Evolutionary conservation across 768 basidiomycete genomes (phyloP), one percentile per base, ranked within the genome.

Genomic region (Imleria badia): DNA sequence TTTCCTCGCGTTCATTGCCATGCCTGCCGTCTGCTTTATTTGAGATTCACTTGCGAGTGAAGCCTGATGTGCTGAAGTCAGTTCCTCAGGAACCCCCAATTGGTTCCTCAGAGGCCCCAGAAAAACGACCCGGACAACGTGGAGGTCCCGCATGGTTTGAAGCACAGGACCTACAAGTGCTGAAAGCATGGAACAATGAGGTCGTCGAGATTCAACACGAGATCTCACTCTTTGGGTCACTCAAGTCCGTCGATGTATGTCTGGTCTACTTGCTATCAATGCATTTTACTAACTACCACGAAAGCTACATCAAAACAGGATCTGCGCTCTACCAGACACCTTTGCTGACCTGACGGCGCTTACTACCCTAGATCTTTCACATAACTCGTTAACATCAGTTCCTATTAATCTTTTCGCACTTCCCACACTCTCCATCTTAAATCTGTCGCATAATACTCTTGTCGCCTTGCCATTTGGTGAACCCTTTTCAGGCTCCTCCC

Each of bases 111-210:
- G 72, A 76, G 5, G 58, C 66, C 10, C 59, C 70, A 14, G 68
- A 66, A n/a, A 75, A 73, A 52, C 75, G 75, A 40, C 69, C 74
- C 10, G 75, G 73, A 31, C 75, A 77, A 48, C 74, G 72, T 31
- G 73, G 76, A 45, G 60, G 63, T 20, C 83, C 87, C 13, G 77
- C 87, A 1, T 91, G 91, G 89, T 94, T 84, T 61, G 90, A 92
- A 65, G 86, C 86, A 2, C 86, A 88, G 65, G 91, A 94, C 69
- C 72, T 94, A 20, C 80, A 81, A 35, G 74, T 87, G 6, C 72
- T 94, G 40, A 92, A 91, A 65, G 84, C 84, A 15, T 87, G 86
- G 81, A 87, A 84, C 62, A 93, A 94, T 62, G 84, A 87, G 19
- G 91, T 94, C 39, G 59, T 79, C 17, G 87, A 89, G 63, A 78